These are phyloP conservation scores for Rhododendron henanense DNA, from an alignment of 148 eudicot genomes.

Conservation along the genomic window DNA sequence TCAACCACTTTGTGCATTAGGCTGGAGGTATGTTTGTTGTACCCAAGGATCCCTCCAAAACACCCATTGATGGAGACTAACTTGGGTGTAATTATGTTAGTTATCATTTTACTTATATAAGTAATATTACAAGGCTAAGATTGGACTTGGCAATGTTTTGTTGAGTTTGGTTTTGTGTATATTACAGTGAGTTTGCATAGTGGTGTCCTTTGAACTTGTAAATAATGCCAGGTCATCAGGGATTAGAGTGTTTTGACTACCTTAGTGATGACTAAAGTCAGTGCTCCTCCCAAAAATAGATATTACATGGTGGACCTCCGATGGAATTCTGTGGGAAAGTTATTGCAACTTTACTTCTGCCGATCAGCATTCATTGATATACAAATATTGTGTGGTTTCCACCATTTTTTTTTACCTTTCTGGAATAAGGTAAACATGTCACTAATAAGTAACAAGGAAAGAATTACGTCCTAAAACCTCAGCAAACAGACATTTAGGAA, in stretches of 20 bases:
- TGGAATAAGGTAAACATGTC: background rate
- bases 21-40: too few species aligned
- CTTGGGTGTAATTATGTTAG: too few species aligned
- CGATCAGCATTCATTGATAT: background rate
- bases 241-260: background rate
- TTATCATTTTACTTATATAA: too few species aligned
- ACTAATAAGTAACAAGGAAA: background rate
- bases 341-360: background rate
- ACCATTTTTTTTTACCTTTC: background rate
- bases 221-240: too few species aligned
- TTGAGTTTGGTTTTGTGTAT: too few species aligned
- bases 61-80: too few species aligned
- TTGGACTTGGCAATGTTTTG: too few species aligned
- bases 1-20: too few species aligned
- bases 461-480: background rate
- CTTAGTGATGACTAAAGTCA: background rate
- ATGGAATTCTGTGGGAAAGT: background rate
- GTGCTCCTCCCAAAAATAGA: background rate
- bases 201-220: too few species aligned
- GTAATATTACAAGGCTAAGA: too few species aligned
- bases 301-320: background rate
- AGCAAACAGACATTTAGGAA: background rate
- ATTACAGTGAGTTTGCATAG: too few species aligned
- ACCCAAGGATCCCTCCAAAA: too few species aligned
- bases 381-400: background rate